Evolutionary conservation across 306 rosid genomes (phyloP), one percentile per base, ranked within the genome.

Genomic region (Castanea crenata): DNA sequence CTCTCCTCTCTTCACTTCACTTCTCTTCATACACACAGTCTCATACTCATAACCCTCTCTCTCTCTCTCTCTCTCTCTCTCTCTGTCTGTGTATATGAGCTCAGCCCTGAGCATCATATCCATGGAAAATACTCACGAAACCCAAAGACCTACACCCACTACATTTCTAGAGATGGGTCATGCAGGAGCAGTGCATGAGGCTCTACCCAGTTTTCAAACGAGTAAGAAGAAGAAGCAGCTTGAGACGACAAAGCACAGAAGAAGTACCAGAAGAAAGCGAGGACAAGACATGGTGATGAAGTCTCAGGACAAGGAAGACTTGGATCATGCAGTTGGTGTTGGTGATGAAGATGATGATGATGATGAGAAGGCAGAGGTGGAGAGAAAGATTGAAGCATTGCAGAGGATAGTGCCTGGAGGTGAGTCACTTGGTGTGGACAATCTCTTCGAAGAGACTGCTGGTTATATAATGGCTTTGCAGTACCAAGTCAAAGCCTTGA

Each of bases 331-430:
- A 74, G n/a, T 46, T 5, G 16, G 8, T 18, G 5, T n/a, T 46
- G 59, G 14, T 5, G 16, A 5, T 18, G 91, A 76, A 3, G 83
- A 20, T 0, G 89, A 85, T 7, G 91, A 76, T 3, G 83, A 20
- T 0, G 89, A 85, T 12, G 96, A 90, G 4, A 91, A 81, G 32
- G 97, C 85, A 51, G 93, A 89, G 76, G 88, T 95, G 71, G 96
- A 90, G 87, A 81, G 63, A 63, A 95, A 89, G 94, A 95, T 95
- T 25, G 79, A 87, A 73, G 92, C 98, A 75, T 86, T 95, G 85
- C 93, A 95, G 91, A 90, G 80, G 87, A 89, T 95, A 63, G 98
- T 95, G 32, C 99, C 99, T 0, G 92, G 92, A 5, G 96, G 97
- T 0, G 98, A 88, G 49, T 83, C 90, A 5, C 84, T 86, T 2